Evolutionary conservation across 768 basidiomycete species (phyloP), one percentile per base, ranked within the genome.

Genomic region (Artomyces pyxidatus): DNA sequence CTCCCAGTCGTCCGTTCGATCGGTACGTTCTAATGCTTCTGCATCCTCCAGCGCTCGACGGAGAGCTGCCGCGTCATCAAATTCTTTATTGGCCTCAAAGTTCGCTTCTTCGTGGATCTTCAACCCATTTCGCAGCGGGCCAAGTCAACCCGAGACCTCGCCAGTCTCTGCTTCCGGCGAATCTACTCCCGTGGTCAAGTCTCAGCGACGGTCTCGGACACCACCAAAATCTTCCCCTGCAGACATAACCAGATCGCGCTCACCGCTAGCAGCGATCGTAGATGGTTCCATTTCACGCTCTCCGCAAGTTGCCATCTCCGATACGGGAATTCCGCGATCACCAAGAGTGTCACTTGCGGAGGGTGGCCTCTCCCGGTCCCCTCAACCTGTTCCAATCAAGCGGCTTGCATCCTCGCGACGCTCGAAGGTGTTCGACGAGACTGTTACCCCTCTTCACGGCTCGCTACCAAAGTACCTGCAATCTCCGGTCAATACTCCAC

Each of bases 61-160:
- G 60, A 44, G 32, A 51, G 49, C 16, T 52, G 60, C 16, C 53
- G 35, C 29, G 29, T 43, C 40, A 45, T 37, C 38, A 47, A 21
- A 37, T 3, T 68, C 72, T 1, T 48, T 78, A 1, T 67, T 54
- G 26, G 50, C 73, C 10, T 80, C 85, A 2, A 85, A 80, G 58
- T 71, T 87, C 35, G 70, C 85, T 1, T 77, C 86, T 2, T 73
- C 83, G n/a, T 89, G 88, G 88, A 64, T 89, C 10, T 83, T 88
- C 63, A 85, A 81, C 58, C 76, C 82, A 5, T 89, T 90, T 63
- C 71, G 85, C 28, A 80, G 75, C 50, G 75, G 71, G 1, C 71
- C 75, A 6, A 78, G 75, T 54, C 82, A 86, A 60, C 74, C 83
- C 2, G 80, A 84, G 54, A 80, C 79, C 1, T 74, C 75, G 2